Conservation (phyloP, 331 rosid species). For the Arachis monticola region DNA sequence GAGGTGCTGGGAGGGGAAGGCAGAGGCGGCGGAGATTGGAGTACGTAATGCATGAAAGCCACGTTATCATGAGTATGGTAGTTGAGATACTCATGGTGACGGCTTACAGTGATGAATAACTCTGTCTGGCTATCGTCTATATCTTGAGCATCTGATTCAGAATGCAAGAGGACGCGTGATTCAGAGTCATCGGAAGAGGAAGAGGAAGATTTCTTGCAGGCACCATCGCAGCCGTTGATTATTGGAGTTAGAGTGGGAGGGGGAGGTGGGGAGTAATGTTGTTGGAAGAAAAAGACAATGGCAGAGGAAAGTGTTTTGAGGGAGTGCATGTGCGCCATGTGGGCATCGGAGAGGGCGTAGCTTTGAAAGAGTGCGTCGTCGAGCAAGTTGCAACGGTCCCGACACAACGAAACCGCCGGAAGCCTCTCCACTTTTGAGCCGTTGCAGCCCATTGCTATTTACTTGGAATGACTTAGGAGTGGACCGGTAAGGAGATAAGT, state of each 20-base stretch:
- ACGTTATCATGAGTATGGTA: slow-evolving; percentile 25
- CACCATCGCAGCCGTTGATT: not conserved
- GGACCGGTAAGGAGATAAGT: not conserved
- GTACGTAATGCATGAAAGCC: slow-evolving; percentile 33
- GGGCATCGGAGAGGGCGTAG: too few relatives aligned
- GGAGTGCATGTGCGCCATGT: too few relatives aligned
- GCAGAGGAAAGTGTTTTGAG: too few relatives aligned
- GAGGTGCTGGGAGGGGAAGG: too few relatives aligned
- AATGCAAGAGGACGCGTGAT: slow-evolving; percentile 42
- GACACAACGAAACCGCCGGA: slow-evolving; percentile 84
- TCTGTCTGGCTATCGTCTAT: slow-evolving; percentile 28
- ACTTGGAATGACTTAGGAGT: not conserved
- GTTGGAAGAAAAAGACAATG: too few relatives aligned
- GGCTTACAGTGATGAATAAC: slow-evolving; percentile 13
- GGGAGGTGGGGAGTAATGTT: too few relatives aligned
- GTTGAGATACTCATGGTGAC: slow-evolving; percentile 20
- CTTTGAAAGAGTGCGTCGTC: slow-evolving; percentile 49
- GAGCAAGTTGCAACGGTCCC: slow-evolving; percentile 76
- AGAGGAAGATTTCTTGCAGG: slow-evolving; percentile 22
- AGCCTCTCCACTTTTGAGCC: slow-evolving; percentile 65
- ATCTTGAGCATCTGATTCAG: slow-evolving; percentile 50
- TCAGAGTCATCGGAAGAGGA: slow-evolving; percentile 52
- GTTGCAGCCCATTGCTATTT: slow-evolving; percentile 74
- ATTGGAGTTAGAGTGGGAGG: too few relatives aligned
- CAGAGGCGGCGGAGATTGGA: slow-evolving; percentile 40